phyloP scores from a whole-genome alignment of 2,329 filamentous ascomycete species.

The Aspergillus caelatus region DNA sequence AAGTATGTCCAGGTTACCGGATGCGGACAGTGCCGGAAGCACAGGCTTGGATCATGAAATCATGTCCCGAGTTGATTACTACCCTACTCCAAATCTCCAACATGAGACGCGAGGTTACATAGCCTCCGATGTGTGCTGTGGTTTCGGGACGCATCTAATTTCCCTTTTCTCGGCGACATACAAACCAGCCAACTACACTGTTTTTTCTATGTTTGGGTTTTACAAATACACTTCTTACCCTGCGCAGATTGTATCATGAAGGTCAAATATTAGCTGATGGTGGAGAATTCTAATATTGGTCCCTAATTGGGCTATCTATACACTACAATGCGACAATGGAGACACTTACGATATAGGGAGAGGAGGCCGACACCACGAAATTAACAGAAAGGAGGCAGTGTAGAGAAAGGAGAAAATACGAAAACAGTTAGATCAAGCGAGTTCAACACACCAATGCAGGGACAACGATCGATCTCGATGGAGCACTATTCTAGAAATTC shows the following conservation, averaged over 20 bases:
- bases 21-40: neutral
- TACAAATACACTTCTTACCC: neutral
- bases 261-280: neutral
- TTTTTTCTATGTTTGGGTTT: neutral
- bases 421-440: neutral
- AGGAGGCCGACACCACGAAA: neutral
- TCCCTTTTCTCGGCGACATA: neutral
- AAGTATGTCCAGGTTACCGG: neutral
- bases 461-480: neutral
- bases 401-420: neutral
- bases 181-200: neutral
- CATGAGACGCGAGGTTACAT: neutral
- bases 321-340: neutral
- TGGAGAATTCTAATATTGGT: neutral
- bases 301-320: neutral
- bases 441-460: neutral
- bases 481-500: neutral
- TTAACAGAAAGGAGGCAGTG: neutral
- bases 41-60: neutral
- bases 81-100: neutral
- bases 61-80: neutral
- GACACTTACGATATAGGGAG: neutral
- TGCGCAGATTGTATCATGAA: neutral
- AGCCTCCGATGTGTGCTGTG: neutral
- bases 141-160: neutral